Evolutionary conservation across 805 yeast genomes (phyloP).

Genomic region (Candida michaelii): DNA sequence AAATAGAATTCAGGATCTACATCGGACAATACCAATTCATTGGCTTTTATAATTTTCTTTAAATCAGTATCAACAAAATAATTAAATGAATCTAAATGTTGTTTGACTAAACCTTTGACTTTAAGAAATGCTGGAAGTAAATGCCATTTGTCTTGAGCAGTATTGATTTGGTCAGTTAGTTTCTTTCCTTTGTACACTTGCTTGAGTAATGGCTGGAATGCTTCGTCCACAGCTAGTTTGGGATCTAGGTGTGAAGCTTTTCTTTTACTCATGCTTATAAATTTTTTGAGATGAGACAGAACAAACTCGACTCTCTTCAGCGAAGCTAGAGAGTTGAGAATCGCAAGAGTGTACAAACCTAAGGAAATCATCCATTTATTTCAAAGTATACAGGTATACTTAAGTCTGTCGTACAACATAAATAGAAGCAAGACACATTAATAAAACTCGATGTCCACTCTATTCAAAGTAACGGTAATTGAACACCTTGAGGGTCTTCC

Average conservation of each 20-base stretch:
- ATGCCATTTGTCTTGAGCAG: conserved; percentile 97
- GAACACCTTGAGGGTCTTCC: conserved; percentile 91
- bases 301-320: too few relatives aligned
- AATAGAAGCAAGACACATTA: too few relatives aligned
- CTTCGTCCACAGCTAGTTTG: conserved; percentile 42
- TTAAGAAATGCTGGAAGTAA: conserved; percentile 91
- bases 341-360: too few relatives aligned
- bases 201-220: conserved; percentile 73
- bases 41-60: conserved; percentile 89
- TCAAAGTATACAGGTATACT: neutral
- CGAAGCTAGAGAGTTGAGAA: too few relatives aligned
- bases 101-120: conserved; percentile 94
- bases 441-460: conserved; percentile 3
- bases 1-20: conserved; percentile 97
- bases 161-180: conserved; percentile 81
- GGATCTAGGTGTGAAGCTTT: conserved; percentile 13
- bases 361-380: too few relatives aligned
- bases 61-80: conserved; percentile 92
- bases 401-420: too few relatives aligned
- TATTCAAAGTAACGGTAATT: conserved; percentile 54
- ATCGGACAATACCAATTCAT: conserved; percentile 83
- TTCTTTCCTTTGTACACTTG: conserved; percentile 85
- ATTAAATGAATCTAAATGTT: conserved; percentile 97
- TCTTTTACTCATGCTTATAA: conserved; percentile 13
- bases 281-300: conserved; percentile 10